Base-by-base conservation (phyloP, 2,329 filamentous ascomycete species). In the Thermothelomyces thermophilus region DNA sequence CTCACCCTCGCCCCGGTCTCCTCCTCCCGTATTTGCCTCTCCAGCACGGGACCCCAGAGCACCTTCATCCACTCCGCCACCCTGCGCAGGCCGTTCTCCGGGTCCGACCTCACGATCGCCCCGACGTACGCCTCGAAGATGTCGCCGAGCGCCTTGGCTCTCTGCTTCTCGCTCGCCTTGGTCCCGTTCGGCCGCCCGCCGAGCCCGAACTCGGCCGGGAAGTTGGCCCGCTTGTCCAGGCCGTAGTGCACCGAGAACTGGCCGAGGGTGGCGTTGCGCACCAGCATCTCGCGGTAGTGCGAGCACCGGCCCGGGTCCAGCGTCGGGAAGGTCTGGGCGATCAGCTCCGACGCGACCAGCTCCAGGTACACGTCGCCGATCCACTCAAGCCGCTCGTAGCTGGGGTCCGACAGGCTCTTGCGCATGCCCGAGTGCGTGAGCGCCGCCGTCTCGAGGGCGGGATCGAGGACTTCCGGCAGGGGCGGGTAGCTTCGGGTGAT, bases 81-180 rank as follows among this genome's bases (percentile, higher is more conserved):
- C 2, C 73, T 74, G 7, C 66, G 55, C 41, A 85, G 76, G 1
- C 90, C 90, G 41, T 79, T 64, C 3, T 70, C 66, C 0, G 80
- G 74, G 59, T 89, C 79, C 1, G 84, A 82, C 2, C 88, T 70
- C 30, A 95, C 77, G 5, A 90, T 69, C 3, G 86, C 90, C 8
- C 86, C 90, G 14, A 95, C 80, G 59, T 94, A 96, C 0, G 91
- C 86, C 65, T 97, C 91, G 60, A 96, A 94, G 16, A 96, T 76
- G 63, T 97, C 91, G 8, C 84, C 90, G 49, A 86, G 74, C 9
- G 89, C 81, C 66, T 96, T 96, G 13, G 72, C 76, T 52, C 78
- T 74, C 36, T 75, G 77, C 63, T 76, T 83, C 63, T 62, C 67
- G 49, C 61, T 75, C 45, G 61, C 67, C 41, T 55, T 61, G 20